Evolutionary conservation across 1,284 basidiomycete genomes (phyloP), one percentile per base, ranked within the genome.

Genomic region (Retiboletus flavoniger): DNA sequence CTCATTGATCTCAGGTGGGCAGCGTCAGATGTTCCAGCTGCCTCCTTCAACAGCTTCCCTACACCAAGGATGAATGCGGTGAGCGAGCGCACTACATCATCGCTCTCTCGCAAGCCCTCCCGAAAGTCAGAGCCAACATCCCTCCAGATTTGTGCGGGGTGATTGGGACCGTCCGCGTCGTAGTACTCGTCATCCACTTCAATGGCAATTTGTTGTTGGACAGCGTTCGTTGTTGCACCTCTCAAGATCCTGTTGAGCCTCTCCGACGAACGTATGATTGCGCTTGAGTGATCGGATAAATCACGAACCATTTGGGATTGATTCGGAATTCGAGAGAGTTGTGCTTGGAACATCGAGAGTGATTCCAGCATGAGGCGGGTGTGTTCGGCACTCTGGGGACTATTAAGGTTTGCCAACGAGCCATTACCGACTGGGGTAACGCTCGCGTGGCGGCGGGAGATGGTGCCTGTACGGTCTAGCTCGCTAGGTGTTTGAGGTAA

Each of bases 41-140:
- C 64, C 49, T 91, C 89, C 54, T 82, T 78, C 51, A 91, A 67
- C 8, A 87, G 75, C 65, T 80, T 82, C 26, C 89, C 88, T 5
- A 87, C 77, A 32, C 86, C 86, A 19, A 91, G 72, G 58, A 92
- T 68, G 56, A 92, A 82, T 38, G 81, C 82, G 3, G 90, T 91
- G 67, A 89, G 75, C 9, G 81, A 83, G 49, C 90, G 74, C 2
- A 91, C 84, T 40, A 90, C 74, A 63, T 91, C 89, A 65, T 91
- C 89, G 56, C 85, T 87, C 46, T 83, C 77, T 60, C 86, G 75
- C 56, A 88, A 60, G 46, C 81, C 79, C 53, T 92, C 89, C 36
- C 88, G 71, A 63, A 84, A 87, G 54, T 91, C 88, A 4, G 76
- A 78, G 1, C 86, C 85, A 10, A 91, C 79, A 46, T 75, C 71